phyloP scores from a whole-genome alignment of 345 rosid genomes.

The Corymbia maculata region DNA sequence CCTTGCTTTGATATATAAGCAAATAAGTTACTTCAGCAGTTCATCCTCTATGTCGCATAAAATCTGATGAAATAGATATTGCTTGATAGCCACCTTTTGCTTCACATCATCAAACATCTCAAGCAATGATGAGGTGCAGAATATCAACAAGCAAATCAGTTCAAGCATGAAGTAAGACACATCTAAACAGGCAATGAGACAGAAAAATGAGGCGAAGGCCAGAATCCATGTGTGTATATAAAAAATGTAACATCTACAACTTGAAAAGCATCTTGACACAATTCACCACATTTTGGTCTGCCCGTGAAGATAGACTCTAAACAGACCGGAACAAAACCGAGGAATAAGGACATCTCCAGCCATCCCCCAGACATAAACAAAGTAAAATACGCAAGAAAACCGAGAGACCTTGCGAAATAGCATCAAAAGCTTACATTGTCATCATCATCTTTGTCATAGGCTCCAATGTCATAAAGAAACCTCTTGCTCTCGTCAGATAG shows the following conservation, averaged over 20 bases:
- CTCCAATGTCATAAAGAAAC: slow-evolving; percentile 80
- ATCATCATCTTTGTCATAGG: slow-evolving; percentile 57
- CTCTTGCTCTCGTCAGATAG: slow-evolving; percentile 75
- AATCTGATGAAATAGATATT: not conserved
- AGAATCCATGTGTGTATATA: not conserved
- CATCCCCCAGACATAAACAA: not conserved
- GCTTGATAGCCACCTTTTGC: not conserved
- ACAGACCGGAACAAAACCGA: not conserved
- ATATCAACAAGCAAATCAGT: not conserved
- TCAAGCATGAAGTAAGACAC: not conserved
- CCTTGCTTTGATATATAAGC: not conserved
- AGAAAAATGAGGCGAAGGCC: not conserved
- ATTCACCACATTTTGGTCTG: not conserved
- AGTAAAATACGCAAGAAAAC: not conserved
- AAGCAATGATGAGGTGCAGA: not conserved
- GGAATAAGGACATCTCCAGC: not conserved
- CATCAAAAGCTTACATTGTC: slow-evolving; percentile 27
- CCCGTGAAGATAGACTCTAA: not conserved
- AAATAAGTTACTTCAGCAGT: not conserved
- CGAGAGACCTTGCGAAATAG: not conserved
- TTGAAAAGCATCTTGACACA: not conserved
- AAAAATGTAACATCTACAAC: not conserved
- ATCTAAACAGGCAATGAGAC: not conserved
- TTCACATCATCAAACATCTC: not conserved
- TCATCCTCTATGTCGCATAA: not conserved